phyloP scores from a whole-genome alignment of 768 basidiomycete species.

The Leccinum subgranulosum region DNA sequence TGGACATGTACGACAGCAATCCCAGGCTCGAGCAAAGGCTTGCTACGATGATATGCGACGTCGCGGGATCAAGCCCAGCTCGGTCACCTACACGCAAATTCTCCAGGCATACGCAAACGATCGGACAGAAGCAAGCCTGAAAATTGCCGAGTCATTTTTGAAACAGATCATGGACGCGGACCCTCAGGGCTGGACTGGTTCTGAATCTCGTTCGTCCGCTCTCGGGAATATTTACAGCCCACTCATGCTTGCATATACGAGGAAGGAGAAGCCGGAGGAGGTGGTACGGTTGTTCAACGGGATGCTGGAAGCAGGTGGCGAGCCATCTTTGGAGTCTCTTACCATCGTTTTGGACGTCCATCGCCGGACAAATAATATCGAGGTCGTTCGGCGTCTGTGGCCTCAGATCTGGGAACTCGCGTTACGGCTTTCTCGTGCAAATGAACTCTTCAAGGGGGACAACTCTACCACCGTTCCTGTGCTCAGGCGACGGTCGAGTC shows the following conservation, averaged over 20 bases:
- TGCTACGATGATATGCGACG: slow-evolving; percentile 70
- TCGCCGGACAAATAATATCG: slow-evolving; percentile 52
- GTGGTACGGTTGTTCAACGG: slow-evolving; percentile 58
- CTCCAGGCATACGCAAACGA: slow-evolving; percentile 58
- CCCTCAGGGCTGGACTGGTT: slow-evolving; percentile 35
- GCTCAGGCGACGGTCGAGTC: slow-evolving; percentile 40
- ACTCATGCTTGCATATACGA: slow-evolving; percentile 52
- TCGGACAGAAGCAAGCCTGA: slow-evolving; percentile 45
- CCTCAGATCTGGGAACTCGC: slow-evolving; percentile 61
- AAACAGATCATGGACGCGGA: slow-evolving; percentile 42
- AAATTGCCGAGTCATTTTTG: slow-evolving; percentile 66
- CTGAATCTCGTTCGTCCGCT: slow-evolving; percentile 39
- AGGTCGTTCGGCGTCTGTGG: slow-evolving; percentile 64
- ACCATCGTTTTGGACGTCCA: slow-evolving; percentile 71
- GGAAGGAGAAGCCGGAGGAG: slow-evolving; percentile 41
- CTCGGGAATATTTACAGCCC: slow-evolving; percentile 60
- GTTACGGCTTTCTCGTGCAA: slow-evolving; percentile 36
- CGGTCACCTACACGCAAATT: slow-evolving; percentile 67
- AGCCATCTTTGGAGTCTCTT: slow-evolving; percentile 57
- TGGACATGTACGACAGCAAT: slow-evolving; percentile 58
- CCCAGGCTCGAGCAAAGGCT: slow-evolving; percentile 52
- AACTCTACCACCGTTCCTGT: slow-evolving; percentile 2
- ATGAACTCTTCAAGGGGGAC: slow-evolving; percentile 32
- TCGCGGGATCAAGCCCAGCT: slow-evolving; percentile 62
- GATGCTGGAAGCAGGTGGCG: slow-evolving; percentile 50